Evolutionary conservation across 2,329 filamentous ascomycete species (phyloP), one percentile per base, ranked within the genome.

Genomic region (Cercospora berteroae): DNA sequence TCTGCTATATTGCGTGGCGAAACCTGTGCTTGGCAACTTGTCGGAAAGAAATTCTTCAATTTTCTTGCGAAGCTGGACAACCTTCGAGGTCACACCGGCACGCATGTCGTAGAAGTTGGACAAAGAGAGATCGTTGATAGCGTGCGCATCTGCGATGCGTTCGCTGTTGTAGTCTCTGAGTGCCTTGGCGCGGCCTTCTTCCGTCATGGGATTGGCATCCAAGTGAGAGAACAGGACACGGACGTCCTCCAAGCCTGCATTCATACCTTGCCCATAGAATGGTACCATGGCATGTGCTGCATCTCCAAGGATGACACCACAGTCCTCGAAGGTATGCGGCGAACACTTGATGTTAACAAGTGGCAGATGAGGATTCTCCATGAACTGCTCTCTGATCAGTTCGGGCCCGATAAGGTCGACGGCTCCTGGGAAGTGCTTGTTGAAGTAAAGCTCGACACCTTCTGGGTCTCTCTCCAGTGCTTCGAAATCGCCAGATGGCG

Each of bases 201-300:
- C 75, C 6, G 80, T 73, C 39, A 78, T 79, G 1, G 84, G 81
- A 71, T 93, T 84, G 72, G 87, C 86, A 79, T 97, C 94, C 1
- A 98, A 83, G 52, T 90, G 84, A 0, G 89, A 87, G 79, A 97
- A 99, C 0, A 99, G 86, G 5, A 96, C 89, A 7, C 91, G 89
- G 12, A 99, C 93, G 74, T 97, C 94, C 81, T 99, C 95, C 50
- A 99, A 87, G 0, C 95, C 95, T 0, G 95, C 91, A 76, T 99
- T 99, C 89, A 99, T 96, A 42, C 95, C 95, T 79, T 99, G 95
- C 0, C 95, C 95, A 79, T 98, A 99, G 80, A 99, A 99, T 0
- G 95, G 95, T 0, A 99, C 93, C 89, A 99, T 97, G 66, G 96
- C 95, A 78, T 99, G 95, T 0, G 95, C 94, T 7, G 95, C 93